These are phyloP conservation scores for Aspergillus cristatus DNA, from an alignment of 495 filamentous ascomycete genomes.

Conservation along the genomic window DNA sequence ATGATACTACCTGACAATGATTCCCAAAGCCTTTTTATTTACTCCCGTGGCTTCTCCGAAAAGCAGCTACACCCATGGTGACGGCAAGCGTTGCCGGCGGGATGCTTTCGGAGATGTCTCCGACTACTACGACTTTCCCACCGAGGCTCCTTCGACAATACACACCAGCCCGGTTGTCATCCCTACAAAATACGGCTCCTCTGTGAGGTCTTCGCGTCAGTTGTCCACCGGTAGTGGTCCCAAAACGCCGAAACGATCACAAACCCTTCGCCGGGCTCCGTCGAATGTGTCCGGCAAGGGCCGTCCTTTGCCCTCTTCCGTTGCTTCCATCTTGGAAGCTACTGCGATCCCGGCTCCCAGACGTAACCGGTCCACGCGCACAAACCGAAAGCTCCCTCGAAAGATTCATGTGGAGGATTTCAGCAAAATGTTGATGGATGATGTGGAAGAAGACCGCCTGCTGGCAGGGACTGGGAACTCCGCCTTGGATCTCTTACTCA, in stretches of 20 bases:
- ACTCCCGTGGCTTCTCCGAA: constrained; percentile 22
- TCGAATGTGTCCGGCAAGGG: constrained; percentile 23
- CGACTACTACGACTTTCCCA: constrained; percentile 4
- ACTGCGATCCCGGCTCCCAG: constrained; percentile 37
- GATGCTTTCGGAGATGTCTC: too few relatives aligned
- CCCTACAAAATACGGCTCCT: constrained; percentile 29
- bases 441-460: constrained; percentile 22
- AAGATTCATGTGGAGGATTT: constrained; percentile 39
- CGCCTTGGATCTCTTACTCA: constrained; percentile 35
- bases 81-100: constrained; percentile 1
- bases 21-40: constrained; percentile 36
- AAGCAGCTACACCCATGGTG: constrained; percentile 6
- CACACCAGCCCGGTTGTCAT: constrained; percentile 35
- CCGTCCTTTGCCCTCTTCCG: constrained; percentile 23
- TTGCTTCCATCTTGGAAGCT: constrained; percentile 36
- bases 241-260: constrained; percentile 13
- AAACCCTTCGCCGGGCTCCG: constrained; percentile 21
- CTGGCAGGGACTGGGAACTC: constrained; percentile 23
- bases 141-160: constrained; percentile 10
- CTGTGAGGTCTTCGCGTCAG: constrained; percentile 14
- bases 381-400: constrained; percentile 28
- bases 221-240: constrained; percentile 3
- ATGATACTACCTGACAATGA: constrained; percentile 32
- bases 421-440: constrained; percentile 34
- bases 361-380: constrained; percentile 21